Conservation (phyloP, 2,329 filamentous ascomycete genomes). For the Eutypella sp. region DNA sequence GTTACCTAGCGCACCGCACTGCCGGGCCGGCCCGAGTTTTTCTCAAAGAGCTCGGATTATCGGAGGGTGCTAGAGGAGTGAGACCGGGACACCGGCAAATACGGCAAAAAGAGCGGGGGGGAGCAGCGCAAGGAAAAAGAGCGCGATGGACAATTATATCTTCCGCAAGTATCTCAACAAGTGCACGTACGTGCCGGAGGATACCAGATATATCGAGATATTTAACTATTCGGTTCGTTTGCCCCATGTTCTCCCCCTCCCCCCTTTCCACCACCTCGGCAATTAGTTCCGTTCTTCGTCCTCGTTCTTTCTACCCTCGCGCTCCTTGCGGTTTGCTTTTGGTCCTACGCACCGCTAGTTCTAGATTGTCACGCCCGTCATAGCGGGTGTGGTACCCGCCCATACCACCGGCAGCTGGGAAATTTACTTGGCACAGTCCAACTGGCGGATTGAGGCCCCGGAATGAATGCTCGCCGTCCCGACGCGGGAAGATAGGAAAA, state of each 20-base stretch:
- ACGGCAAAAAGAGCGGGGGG: neutral
- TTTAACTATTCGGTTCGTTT: slow-evolving; percentile 53
- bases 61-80: too few relatives aligned
- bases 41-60: too few relatives aligned
- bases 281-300: too few relatives aligned
- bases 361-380: neutral
- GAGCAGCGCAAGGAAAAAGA: neutral
- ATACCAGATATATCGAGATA: slow-evolving; percentile 52
- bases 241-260: neutral
- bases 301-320: neutral
- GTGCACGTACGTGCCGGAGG: slow-evolving; percentile 46
- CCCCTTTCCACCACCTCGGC: too few relatives aligned
- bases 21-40: too few relatives aligned
- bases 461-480: too few relatives aligned
- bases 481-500: neutral
- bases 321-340: neutral
- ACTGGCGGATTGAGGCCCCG: too few relatives aligned
- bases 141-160: slow-evolving; percentile 54
- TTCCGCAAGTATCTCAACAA: slow-evolving; percentile 44
- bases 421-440: too few relatives aligned
- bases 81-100: too few relatives aligned
- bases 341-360: too few relatives aligned
- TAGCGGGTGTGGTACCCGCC: neutral
- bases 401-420: too few relatives aligned
- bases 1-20: too few relatives aligned